A percentile compares a stretch with the other conserved stretches of the same genome.
phyloP scores from a whole-genome alignment of 192 early-diverging fungal species.

The Umbelopsis sp. region DNA sequence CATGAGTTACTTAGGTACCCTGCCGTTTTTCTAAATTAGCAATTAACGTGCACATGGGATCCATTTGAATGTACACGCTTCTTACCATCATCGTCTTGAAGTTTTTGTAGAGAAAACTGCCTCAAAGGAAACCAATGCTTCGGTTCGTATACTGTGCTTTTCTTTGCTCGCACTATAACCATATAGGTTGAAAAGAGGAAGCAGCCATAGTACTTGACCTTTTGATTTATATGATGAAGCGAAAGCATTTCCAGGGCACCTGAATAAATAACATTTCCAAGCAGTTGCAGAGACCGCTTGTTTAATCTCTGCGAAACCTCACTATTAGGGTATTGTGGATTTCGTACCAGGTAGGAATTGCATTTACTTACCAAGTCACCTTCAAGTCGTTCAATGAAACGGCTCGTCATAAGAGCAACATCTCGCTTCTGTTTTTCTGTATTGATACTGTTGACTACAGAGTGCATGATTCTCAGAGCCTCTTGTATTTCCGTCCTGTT shows the following conservation, averaged over 20 bases:
- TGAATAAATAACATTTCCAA: slow-evolving; percentile 44
- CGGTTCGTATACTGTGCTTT: slow-evolving; percentile 50
- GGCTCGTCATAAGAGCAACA: slow-evolving; percentile 26
- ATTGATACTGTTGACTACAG: slow-evolving; percentile 43
- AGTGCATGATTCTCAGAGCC: slow-evolving; percentile 39
- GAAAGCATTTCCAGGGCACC: slow-evolving; percentile 47
- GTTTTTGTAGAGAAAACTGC: slow-evolving; percentile 56
- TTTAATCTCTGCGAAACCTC: slow-evolving; percentile 16
- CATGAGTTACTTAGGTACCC: slow-evolving; percentile 4
- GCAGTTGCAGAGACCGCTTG: slow-evolving; percentile 29
- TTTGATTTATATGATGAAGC: slow-evolving; percentile 23
- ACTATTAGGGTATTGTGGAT: too few species aligned
- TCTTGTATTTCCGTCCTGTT: slow-evolving; percentile 32
- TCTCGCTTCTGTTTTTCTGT: slow-evolving; percentile 27
- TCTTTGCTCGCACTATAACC: slow-evolving; percentile 58
- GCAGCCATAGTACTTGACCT: slow-evolving; percentile 58
- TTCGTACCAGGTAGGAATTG: too few species aligned
- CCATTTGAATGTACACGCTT: background rate
- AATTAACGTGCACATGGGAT: background rate
- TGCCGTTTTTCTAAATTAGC: background rate
- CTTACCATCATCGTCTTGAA: slow-evolving; percentile 33
- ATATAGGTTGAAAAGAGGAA: slow-evolving; percentile 64
- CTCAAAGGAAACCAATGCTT: slow-evolving; percentile 72
- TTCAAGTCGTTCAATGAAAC: slow-evolving; percentile 35
- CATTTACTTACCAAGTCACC: slow-evolving; percentile 14